Base-by-base conservation (phyloP, 129 eudicot species). In the Tanacetum coccineum region DNA sequence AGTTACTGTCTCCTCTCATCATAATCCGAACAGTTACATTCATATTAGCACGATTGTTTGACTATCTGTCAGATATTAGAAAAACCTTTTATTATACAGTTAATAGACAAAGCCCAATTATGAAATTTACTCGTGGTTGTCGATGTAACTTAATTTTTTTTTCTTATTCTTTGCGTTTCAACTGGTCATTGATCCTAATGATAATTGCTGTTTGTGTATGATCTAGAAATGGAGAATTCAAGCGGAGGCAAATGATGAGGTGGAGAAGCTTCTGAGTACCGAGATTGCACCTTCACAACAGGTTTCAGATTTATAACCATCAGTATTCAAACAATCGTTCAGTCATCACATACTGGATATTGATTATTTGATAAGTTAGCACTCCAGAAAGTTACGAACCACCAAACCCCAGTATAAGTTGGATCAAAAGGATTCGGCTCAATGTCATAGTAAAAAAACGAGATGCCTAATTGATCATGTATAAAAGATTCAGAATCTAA, bases 181-280 rank as follows among this genome's bases (percentile, higher is more conserved):
- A 36, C 6, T 36, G 21, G 6, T 20, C 22, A 68, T 69, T 5
- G 3, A 22, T 55, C 20, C 44, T 69, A 22, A 69, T 42, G n/a
- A n/a, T n/a, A n/a, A 56, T 15, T 21, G 21, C 14, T 9, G 39
- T 18, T 64, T 59, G 13, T 21, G 40, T 45, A 7, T 36, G 10
- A 25, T 75, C 71, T 80, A 94, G 99, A 85, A 73, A 83, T 94
- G 99, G 99, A 87, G 72, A 81, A 61, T 82, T 60, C 97, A 94
- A 83, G 99, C 94, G 30, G 95, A 89, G 78, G 99, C 97, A 50
- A 94, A 89, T 55, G 99, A 94, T 79, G 99, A 94, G 78, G 90
- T 85, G 68, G 99, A 94, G 73, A 83, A 93, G 71, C 97, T 94
- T 61, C 85, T 94, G 1, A 94, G 88, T 62, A 72, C 90, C 10